A percentile compares a stretch with the other conserved stretches of the same genome.
Evolutionary conservation across 192 early-diverging fungal species (phyloP).

Genomic region (Gigaspora rosea): DNA sequence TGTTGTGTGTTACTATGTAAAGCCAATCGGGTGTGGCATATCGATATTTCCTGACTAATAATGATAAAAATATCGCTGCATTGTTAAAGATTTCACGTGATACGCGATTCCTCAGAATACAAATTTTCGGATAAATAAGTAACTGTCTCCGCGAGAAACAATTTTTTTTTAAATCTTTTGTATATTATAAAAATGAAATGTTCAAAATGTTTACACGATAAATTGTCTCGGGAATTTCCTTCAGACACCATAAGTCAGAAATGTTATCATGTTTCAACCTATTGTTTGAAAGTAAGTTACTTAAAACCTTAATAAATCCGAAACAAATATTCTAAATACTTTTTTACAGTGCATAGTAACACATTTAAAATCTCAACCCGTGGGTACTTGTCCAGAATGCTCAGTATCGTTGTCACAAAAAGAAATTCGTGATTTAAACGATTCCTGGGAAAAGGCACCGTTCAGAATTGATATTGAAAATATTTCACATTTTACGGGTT

Average conservation of each 20-base stretch:
- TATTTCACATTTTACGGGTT: neutral
- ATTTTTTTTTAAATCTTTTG: neutral
- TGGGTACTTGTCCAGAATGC: conserved; percentile 20
- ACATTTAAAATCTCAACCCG: neutral
- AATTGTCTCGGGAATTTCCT: conserved; percentile 34
- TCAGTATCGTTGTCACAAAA: neutral
- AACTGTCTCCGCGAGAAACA: no score
- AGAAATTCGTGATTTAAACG: neutral
- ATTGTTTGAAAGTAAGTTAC: conserved; percentile 28
- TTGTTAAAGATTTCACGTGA: no score
- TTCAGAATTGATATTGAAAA: conserved; percentile 23
- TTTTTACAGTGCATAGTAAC: conserved; percentile 6
- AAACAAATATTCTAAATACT: neutral
- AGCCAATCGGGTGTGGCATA: no score
- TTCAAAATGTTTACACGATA: conserved; percentile 26
- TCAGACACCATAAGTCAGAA: conserved; percentile 5
- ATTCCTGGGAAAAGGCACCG: conserved; percentile 17
- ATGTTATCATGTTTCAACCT: conserved; percentile 27
- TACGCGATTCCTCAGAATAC: no score
- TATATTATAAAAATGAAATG: conserved; percentile 29
- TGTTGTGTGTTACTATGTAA: no score
- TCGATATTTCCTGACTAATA: no score
- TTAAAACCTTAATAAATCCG: no score
- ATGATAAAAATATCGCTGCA: no score
- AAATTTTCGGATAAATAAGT: no score